A percentile compares a stretch with the other conserved stretches of the same genome.
These are phyloP conservation scores for Fusarium haematococcum DNA, from an alignment of 2,329 filamentous ascomycete species.

Conservation along the genomic window DNA sequence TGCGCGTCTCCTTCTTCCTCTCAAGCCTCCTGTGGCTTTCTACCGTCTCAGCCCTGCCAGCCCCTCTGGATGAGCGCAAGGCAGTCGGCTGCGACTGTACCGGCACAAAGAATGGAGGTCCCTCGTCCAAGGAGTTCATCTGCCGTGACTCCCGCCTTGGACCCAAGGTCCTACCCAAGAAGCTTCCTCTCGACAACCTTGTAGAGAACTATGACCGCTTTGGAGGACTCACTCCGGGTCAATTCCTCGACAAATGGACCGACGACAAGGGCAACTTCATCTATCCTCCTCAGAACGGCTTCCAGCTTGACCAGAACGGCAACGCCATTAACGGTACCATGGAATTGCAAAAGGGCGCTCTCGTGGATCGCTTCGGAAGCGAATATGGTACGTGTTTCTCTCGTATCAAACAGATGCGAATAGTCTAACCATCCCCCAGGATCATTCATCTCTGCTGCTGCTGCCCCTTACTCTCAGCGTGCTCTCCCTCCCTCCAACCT, in stretches of 20 bases:
- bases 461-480: conserved; percentile 60
- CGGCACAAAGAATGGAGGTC: conserved; percentile 36
- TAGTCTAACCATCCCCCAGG: conserved; percentile 16
- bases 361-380: conserved; percentile 61
- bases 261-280: conserved; percentile 41
- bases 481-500: conserved; percentile 60
- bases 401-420: too few species aligned
- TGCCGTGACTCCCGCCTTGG: conserved; percentile 54
- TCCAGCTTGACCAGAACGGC: conserved; percentile 50
- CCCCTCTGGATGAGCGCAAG: conserved; percentile 11
- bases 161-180: conserved; percentile 49
- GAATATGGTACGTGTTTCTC: conserved; percentile 50
- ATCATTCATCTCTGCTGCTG: conserved; percentile 55
- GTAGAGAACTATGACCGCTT: conserved; percentile 52
- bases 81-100: conserved; percentile 35
- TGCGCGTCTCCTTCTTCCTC: conserved; percentile 34
- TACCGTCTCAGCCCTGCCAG: conserved; percentile 20
- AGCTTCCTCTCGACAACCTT: conserved; percentile 48
- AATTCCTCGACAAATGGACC: conserved; percentile 54
- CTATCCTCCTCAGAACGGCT: conserved; percentile 59
- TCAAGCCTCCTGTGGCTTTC: conserved; percentile 28
- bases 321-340: conserved; percentile 55
- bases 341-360: conserved; percentile 53
- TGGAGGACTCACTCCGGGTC: conserved; percentile 53
- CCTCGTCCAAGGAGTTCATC: conserved; percentile 42